phyloP scores from a whole-genome alignment of 371 early-diverging fungal genomes.

The Sporodiniella umbellata region DNA sequence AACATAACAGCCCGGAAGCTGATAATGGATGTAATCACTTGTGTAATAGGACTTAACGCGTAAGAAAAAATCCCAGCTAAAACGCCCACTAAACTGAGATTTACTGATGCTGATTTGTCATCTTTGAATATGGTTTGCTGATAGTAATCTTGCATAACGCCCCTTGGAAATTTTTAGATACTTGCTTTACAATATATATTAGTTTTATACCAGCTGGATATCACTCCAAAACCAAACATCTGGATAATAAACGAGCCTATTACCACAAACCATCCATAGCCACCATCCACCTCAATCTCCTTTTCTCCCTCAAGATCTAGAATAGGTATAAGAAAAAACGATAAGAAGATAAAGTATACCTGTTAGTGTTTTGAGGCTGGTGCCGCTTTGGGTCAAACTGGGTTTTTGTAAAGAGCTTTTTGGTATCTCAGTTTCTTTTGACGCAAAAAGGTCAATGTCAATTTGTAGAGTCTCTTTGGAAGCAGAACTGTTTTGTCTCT shows the following conservation, averaged over 20 bases:
- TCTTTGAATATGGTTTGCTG: slow-evolving; percentile 19
- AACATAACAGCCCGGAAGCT: slow-evolving; percentile 27
- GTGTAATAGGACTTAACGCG: slow-evolving; percentile 29
- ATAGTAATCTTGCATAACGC: slow-evolving; percentile 30
- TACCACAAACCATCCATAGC: slow-evolving; percentile 61
- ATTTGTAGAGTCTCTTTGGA: no score
- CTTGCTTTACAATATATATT: no score
- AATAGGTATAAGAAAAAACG: no score
- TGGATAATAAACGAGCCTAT: slow-evolving; percentile 54
- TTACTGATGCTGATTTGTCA: slow-evolving; percentile 12
- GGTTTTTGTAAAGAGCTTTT: no score
- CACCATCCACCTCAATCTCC: slow-evolving; percentile 45
- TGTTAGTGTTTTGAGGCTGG: no score
- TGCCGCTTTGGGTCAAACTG: no score
- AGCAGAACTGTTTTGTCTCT: no score
- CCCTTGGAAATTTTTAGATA: no score
- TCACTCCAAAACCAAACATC: slow-evolving; percentile 51
- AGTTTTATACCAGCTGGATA: slow-evolving; percentile 35
- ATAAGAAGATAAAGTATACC: no score
- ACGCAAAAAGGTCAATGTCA: no score
- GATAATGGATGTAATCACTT: slow-evolving; percentile 19
- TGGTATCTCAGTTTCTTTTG: no score
- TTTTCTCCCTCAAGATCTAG: no score
- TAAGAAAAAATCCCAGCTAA: slow-evolving; percentile 31
- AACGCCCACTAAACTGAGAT: slow-evolving; percentile 40